Evolutionary conservation across 2,329 filamentous ascomycete species (phyloP), one percentile per base, ranked within the genome.

Genomic region (Trichoderma lentiforme): DNA sequence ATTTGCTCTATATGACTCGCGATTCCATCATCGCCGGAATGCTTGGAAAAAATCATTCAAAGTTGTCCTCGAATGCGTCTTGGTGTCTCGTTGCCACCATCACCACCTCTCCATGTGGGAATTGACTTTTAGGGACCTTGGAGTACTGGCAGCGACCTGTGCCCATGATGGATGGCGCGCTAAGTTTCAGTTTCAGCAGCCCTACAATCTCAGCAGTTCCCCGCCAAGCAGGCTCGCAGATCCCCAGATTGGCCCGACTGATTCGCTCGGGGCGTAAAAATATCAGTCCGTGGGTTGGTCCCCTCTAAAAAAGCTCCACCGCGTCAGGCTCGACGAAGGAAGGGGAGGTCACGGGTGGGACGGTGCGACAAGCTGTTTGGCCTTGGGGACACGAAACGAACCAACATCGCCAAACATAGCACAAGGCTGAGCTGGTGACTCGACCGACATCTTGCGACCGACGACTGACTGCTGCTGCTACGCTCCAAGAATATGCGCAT

Each of bases 231-330:
- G 43, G 57, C 57, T 28, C 26, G 39, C 63, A 47, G 60, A 58
- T 63, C 69, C 32, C 61, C 69, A 60, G 28, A 63, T 63, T 36
- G 57, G 36, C 60, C 30, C 56, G n/a, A 51, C 36, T 68, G 65
- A 58, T 58, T 63, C 14, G 36, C 36, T 71, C 70, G 70, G 70
- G 70, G 56, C 70, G 70, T 71, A 71, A 71, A 71, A 71, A 71
- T 68, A 56, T 71, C 62, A 60, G 26, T 53, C 58, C 71, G 53
- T 34, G 26, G 56, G n/a, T 60, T 51, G 32, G 34, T 47, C 68
- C 58, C 58, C 60, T 47, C 57, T 26, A 34, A 36, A 39, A 39
- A 63, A 63, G 58, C 71, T 70, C 71, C 71, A 70, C 71, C 58
- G 47, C 66, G 34, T 67, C 39, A 36, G 30, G 53, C 53, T 47